Evolutionary conservation across 2,329 filamentous ascomycete genomes (phyloP).

Genomic region (Fusarium coicis): DNA sequence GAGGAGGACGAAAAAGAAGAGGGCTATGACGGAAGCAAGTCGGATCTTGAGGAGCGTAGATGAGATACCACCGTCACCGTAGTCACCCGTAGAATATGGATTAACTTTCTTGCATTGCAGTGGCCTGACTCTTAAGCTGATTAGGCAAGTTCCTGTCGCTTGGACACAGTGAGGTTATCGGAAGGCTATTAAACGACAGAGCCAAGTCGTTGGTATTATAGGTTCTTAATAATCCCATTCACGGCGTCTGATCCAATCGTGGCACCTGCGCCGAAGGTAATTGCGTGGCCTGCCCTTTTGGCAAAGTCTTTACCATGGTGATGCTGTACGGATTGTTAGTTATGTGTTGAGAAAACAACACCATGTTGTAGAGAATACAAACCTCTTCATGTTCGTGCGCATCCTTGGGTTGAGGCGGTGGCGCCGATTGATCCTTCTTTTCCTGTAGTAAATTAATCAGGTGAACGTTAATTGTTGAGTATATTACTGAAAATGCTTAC

Average conservation of each 20-base stretch:
- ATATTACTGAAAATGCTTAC: background rate
- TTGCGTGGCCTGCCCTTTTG: background rate
- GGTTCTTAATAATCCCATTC: background rate
- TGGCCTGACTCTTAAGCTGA: background rate
- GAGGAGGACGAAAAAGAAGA: background rate
- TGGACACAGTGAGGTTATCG: accelerated
- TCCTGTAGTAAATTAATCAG: background rate
- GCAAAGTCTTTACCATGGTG: background rate
- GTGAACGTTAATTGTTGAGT: accelerated
- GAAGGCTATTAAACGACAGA: accelerated
- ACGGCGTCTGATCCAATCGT: background rate
- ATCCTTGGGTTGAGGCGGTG: background rate
- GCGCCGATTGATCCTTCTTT: background rate
- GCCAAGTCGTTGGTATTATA: accelerated
- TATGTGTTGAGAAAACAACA: accelerated
- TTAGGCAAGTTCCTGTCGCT: accelerated
- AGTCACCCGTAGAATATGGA: background rate
- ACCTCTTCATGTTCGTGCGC: background rate
- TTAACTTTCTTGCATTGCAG: background rate
- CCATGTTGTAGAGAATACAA: accelerated
- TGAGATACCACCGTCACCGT: background rate
- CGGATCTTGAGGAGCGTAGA: slow-evolving; percentile 20
- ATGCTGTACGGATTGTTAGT: background rate
- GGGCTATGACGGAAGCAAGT: slow-evolving; percentile 6
- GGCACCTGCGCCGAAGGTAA: background rate